Conservation (phyloP, 805 yeast genomes). For the Myxozyma lipomycoides region DNA sequence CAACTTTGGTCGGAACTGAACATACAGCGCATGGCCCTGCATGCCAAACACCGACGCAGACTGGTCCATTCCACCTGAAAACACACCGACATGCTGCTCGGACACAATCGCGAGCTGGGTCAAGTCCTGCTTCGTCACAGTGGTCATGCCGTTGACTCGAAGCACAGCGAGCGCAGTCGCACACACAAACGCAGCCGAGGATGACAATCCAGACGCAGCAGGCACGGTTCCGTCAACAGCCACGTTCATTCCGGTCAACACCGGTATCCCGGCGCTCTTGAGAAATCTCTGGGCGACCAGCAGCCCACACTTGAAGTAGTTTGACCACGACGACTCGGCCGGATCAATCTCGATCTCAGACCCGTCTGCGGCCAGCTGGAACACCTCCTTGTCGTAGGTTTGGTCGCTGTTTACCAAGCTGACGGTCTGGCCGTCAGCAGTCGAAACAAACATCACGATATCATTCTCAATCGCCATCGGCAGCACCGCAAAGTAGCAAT, state of each 20-base stretch:
- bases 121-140: slow-evolving; percentile 30
- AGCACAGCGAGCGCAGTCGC: slow-evolving; percentile 57
- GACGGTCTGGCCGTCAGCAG: neutral
- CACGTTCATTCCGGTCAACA: slow-evolving; percentile 40
- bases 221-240: slow-evolving; percentile 63
- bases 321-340: slow-evolving; percentile 53
- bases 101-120: slow-evolving; percentile 58
- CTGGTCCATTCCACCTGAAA: slow-evolving; percentile 75
- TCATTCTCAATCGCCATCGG: slow-evolving; percentile 72
- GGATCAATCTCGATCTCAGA: slow-evolving; percentile 37
- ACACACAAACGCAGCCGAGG: slow-evolving; percentile 68
- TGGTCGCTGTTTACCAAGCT: neutral
- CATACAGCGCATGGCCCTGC: slow-evolving; percentile 51
- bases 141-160: slow-evolving; percentile 35
- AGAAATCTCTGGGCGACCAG: slow-evolving; percentile 17
- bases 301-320: slow-evolving; percentile 40
- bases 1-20: slow-evolving; percentile 57
- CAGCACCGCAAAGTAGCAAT: slow-evolving; percentile 60
- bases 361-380: slow-evolving; percentile 11
- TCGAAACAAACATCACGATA: slow-evolving; percentile 50
- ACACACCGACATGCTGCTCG: slow-evolving; percentile 68
- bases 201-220: slow-evolving; percentile 64
- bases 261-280: neutral
- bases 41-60: slow-evolving; percentile 65
- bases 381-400: neutral